Evolutionary conservation across 345 rosid genomes (phyloP).

Genomic region (Salix arbutifolia): DNA sequence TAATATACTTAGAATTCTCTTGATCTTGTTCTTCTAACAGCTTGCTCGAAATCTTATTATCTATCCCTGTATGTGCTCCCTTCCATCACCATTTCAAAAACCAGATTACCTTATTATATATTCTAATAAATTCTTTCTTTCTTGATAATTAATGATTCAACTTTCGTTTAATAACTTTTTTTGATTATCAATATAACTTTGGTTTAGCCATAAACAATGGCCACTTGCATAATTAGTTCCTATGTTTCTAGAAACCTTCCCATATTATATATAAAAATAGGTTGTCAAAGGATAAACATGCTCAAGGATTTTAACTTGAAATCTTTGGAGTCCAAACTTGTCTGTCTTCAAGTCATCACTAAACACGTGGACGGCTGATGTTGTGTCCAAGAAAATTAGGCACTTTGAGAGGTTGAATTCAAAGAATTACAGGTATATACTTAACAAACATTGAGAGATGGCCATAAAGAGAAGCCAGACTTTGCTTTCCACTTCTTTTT

Average conservation of each 20-base stretch:
- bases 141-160: no score
- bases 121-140: no score
- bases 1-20: no score
- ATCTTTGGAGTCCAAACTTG: background rate
- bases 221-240: background rate
- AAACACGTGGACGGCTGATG: background rate
- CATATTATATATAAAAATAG: background rate
- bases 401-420: background rate
- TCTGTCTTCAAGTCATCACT: background rate
- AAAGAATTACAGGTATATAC: background rate
- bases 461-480: background rate
- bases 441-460: no score
- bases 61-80: no score
- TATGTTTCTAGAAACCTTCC: conserved; percentile 22
- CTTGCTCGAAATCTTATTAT: no score
- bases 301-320: no score
- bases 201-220: background rate
- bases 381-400: background rate
- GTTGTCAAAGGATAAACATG: background rate
- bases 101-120: no score
- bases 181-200: background rate
- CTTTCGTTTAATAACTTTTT: no score
- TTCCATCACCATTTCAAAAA: no score
- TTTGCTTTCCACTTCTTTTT: background rate
- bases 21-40: no score